Evolutionary conservation across 2,329 filamentous ascomycete genomes (phyloP).

Genomic region (Apiospora hydei): DNA sequence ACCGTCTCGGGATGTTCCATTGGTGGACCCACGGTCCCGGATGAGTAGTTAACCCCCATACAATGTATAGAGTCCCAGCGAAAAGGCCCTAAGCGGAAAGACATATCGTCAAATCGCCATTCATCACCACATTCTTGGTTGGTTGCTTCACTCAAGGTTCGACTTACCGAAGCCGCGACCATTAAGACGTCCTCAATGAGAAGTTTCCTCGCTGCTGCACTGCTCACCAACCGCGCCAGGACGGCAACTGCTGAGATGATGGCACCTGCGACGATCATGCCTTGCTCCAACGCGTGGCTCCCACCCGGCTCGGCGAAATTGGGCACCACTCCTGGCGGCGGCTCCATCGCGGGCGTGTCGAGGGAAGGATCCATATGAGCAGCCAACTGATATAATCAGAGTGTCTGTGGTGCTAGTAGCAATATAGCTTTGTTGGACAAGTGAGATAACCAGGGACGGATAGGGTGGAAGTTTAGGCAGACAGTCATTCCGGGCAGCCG

Average conservation of each 20-base stretch:
- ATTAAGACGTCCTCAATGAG: not conserved
- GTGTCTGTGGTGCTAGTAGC: too few relatives aligned
- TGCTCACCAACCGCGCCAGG: not conserved
- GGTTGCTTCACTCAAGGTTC: not conserved
- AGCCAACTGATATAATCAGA: too few relatives aligned
- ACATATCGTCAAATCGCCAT: not conserved
- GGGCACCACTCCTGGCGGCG: constrained; percentile 23
- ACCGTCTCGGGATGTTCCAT: constrained; percentile 26
- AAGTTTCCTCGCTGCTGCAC: not conserved
- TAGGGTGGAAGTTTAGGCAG: too few relatives aligned
- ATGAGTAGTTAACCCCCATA: constrained; percentile 10
- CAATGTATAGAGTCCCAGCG: not conserved
- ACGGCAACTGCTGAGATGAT: not conserved
- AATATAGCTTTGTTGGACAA: too few relatives aligned
- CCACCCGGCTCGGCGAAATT: constrained; percentile 27
- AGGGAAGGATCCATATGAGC: not conserved
- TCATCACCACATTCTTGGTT: not conserved
- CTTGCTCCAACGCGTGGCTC: constrained; percentile 25
- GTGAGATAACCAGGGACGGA: too few relatives aligned
- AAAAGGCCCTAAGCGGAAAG: constrained; percentile 20
- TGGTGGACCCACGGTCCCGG: constrained; percentile 25
- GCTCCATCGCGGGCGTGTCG: constrained; percentile 1
- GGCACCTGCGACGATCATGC: constrained; percentile 21
- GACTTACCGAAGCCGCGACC: not conserved
- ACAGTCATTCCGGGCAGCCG: too few relatives aligned